These are phyloP conservation scores for Venturia pyrina DNA, from an alignment of 2,329 filamentous ascomycete species.

Conservation along the genomic window DNA sequence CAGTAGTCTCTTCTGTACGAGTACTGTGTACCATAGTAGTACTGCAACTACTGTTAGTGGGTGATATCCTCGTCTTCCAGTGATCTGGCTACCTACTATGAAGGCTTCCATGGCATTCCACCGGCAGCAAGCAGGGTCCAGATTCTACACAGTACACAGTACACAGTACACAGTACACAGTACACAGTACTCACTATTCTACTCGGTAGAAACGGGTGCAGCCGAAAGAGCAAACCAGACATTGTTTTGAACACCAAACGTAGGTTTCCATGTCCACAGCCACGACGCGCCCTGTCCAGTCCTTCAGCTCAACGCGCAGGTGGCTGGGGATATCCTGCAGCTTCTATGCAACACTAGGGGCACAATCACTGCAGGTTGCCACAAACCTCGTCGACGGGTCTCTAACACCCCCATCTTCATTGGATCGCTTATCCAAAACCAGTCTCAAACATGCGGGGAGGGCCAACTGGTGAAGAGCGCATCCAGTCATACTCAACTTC, in stretches of 20 bases:
- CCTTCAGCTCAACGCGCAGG: not conserved
- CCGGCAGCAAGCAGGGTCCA: too few relatives aligned
- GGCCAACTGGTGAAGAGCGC: not conserved
- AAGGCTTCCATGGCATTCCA: too few relatives aligned
- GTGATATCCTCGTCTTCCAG: too few relatives aligned
- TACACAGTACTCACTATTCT: too few relatives aligned
- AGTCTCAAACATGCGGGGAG: not conserved
- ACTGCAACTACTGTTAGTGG: too few relatives aligned
- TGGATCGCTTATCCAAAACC: not conserved
- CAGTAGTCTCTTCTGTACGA: too few relatives aligned
- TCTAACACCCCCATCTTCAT: not conserved
- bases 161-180: too few relatives aligned
- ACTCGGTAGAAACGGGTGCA: too few relatives aligned
- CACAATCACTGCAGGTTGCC: not conserved
- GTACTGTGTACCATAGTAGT: too few relatives aligned
- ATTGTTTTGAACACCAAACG: not conserved
- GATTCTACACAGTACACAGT: too few relatives aligned
- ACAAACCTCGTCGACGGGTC: not conserved
- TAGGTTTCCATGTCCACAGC: not conserved
- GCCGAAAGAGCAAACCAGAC: not conserved
- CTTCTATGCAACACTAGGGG: not conserved
- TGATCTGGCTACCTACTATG: too few relatives aligned
- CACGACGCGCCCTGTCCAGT: not conserved
- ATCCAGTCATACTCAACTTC: slow-evolving; percentile 9
- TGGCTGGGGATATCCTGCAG: not conserved